phyloP scores from a whole-genome alignment of 2,329 filamentous ascomycete species.

The Akanthomyces uredinophilus region DNA sequence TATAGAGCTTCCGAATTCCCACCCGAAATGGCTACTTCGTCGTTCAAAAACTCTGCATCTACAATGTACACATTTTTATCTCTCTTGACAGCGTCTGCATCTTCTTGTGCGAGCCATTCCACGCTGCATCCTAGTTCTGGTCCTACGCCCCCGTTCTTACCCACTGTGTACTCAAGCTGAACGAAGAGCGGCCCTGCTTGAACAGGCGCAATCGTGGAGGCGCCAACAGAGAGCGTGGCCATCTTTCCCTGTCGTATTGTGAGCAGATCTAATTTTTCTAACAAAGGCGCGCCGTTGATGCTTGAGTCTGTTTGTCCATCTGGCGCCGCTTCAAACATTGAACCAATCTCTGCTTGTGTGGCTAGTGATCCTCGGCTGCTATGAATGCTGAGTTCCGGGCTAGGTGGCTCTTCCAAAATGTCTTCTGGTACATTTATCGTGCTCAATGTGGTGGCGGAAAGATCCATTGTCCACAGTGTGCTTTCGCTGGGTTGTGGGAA shows the following conservation, averaged over 20 bases:
- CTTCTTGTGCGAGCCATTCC: background rate
- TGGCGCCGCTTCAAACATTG: background rate
- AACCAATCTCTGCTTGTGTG: background rate
- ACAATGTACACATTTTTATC: background rate
- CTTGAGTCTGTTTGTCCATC: background rate
- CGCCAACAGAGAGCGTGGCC: no score
- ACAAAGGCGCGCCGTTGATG: background rate
- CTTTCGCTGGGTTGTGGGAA: background rate
- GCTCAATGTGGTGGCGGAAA: background rate
- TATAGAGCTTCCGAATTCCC: background rate
- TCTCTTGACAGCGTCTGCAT: background rate
- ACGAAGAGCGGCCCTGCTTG: background rate
- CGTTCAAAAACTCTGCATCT: background rate
- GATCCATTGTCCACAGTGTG: background rate
- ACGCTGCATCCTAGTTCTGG: background rate
- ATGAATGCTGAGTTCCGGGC: background rate
- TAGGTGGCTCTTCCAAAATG: background rate
- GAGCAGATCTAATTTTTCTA: no score
- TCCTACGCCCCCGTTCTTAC: background rate
- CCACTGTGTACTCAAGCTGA: background rate
- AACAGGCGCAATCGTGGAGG: no score
- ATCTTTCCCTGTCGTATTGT: no score
- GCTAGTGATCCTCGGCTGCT: background rate
- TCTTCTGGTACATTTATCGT: background rate
- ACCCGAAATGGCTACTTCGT: background rate